Conservation (phyloP, 2,329 filamentous ascomycete genomes). For the Ustulina deusta region DNA sequence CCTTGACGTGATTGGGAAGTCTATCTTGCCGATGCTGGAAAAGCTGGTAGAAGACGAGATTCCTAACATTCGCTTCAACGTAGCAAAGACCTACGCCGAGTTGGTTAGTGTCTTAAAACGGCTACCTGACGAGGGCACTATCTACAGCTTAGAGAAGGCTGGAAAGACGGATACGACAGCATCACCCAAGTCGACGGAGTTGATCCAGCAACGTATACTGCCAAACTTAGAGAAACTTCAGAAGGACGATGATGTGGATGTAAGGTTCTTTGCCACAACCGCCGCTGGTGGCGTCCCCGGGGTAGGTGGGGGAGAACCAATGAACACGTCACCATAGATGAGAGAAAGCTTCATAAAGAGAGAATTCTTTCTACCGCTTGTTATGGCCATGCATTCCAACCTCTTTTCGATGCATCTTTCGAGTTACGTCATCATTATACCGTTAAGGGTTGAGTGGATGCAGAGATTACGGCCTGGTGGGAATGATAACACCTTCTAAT, state of each 20-base stretch:
- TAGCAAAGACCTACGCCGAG: conserved; percentile 95
- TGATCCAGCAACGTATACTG: conserved; percentile 87
- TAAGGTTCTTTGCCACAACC: conserved; percentile 96
- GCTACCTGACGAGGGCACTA: conserved; percentile 87
- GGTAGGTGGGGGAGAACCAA: conserved; percentile 66
- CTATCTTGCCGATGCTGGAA: conserved; percentile 95
- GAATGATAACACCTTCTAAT: conserved; percentile 36
- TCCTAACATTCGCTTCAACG: conserved; percentile 99
- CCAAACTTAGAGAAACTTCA: conserved; percentile 95
- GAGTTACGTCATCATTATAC: conserved; percentile 40
- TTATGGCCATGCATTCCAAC: conserved; percentile 44
- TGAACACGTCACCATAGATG: conserved; percentile 75
- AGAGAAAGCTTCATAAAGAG: conserved; percentile 51
- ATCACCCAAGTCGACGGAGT: conserved; percentile 78
- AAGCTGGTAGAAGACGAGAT: conserved; percentile 95
- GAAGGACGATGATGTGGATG: conserved; percentile 97
- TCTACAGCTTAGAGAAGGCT: conserved; percentile 86
- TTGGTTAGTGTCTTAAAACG: conserved; percentile 92
- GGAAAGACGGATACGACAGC: conserved; percentile 68
- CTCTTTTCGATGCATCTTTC: conserved; percentile 43
- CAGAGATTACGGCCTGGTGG: conserved; percentile 35
- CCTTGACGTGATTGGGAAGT: conserved; percentile 90
- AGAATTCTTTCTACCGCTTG: conserved; percentile 40
- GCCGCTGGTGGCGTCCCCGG: conserved; percentile 74
- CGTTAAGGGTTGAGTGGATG: conserved; percentile 41